A percentile compares a stretch with the other conserved stretches of the same genome.
Evolutionary conservation across 176 grass and related monocot species (phyloP).

Genomic region (Oryza glaberrima): DNA sequence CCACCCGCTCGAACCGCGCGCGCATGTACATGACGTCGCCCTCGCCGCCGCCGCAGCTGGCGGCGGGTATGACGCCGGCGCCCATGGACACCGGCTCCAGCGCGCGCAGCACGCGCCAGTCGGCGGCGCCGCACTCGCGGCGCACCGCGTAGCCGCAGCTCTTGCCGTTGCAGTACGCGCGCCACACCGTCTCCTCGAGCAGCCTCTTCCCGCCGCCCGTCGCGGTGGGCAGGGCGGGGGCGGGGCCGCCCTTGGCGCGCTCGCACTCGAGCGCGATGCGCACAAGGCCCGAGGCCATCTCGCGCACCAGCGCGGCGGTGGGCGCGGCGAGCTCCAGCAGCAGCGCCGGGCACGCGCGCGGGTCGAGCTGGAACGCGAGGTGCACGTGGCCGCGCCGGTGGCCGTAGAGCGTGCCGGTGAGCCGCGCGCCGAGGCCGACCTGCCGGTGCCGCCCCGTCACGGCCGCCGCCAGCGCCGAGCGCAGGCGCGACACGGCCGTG

Average conservation of each 20-base stretch:
- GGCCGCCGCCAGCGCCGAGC: constrained; percentile 56
- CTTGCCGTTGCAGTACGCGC: constrained; percentile 85
- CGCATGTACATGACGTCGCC: constrained; percentile 99
- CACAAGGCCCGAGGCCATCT: constrained; percentile 90
- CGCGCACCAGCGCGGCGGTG: constrained; percentile 69
- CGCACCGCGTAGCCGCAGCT: constrained; percentile 84
- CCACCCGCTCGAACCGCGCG: constrained; percentile 83
- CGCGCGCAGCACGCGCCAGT: constrained; percentile 74
- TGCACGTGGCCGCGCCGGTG: constrained; percentile 77
- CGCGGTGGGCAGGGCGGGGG: neutral
- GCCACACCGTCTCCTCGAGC: constrained; percentile 81
- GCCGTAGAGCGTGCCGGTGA: constrained; percentile 81
- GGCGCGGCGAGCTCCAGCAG: constrained; percentile 78
- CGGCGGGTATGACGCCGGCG: constrained; percentile 78
- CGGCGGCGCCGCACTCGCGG: constrained; percentile 62
- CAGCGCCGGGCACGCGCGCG: constrained; percentile 66
- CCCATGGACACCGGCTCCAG: constrained; percentile 91
- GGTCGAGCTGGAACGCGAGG: constrained; percentile 77
- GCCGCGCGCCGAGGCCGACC: constrained; percentile 62
- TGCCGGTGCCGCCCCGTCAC: constrained; percentile 58
- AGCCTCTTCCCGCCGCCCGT: constrained; percentile 39
- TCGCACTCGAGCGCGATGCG: constrained; percentile 87
- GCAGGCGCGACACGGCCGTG: constrained; percentile 57
- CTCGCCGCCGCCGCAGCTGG: constrained; percentile 54
- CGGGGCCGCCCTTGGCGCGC: constrained; percentile 40